A percentile compares a stretch with the other conserved stretches of the same genome.
Evolutionary conservation across 164 flowering plant species (phyloP).

Genomic region (Saururus chinensis): DNA sequence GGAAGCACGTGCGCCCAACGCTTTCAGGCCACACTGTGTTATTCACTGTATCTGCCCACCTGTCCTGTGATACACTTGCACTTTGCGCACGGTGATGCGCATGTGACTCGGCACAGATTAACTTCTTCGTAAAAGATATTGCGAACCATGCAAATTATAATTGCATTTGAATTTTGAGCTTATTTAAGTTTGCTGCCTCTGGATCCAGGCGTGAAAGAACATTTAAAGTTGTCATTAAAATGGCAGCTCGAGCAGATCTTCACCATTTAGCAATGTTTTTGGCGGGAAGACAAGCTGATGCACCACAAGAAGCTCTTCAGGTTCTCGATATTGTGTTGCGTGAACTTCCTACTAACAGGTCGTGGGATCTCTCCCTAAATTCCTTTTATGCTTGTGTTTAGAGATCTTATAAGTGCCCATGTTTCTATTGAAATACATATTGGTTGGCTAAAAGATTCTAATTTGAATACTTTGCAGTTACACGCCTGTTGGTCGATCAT

Average conservation of each 20-base stretch:
- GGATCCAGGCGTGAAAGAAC: constrained; percentile 54
- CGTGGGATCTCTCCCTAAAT: not conserved
- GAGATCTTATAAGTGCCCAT: not conserved
- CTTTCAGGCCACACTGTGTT: too few relatives aligned
- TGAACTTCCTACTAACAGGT: constrained; percentile 74
- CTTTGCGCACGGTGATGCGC: too few relatives aligned
- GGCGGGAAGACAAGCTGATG: constrained; percentile 78
- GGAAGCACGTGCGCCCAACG: too few relatives aligned
- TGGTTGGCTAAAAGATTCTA: not conserved
- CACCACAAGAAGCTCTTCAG: constrained; percentile 81
- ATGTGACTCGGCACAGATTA: too few relatives aligned
- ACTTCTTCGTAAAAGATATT: too few relatives aligned
- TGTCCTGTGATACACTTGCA: too few relatives aligned
- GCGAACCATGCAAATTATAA: too few relatives aligned
- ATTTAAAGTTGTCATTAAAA: constrained; percentile 69
- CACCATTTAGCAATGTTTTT: constrained; percentile 76
- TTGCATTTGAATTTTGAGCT: not conserved
- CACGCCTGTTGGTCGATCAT: constrained; percentile 77
- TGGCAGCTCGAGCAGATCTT: constrained; percentile 66
- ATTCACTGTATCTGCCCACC: too few relatives aligned
- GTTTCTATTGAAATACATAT: too few relatives aligned
- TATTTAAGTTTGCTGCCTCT: not conserved
- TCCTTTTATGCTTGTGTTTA: too few relatives aligned
- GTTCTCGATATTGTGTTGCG: constrained; percentile 78
- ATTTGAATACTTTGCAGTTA: constrained; percentile 28